Percentiles rank a stretch among this genome's conserved stretches.
Evolutionary conservation across 2,329 filamentous ascomycete genomes (phyloP).

Genomic region (Alternaria viburni): DNA sequence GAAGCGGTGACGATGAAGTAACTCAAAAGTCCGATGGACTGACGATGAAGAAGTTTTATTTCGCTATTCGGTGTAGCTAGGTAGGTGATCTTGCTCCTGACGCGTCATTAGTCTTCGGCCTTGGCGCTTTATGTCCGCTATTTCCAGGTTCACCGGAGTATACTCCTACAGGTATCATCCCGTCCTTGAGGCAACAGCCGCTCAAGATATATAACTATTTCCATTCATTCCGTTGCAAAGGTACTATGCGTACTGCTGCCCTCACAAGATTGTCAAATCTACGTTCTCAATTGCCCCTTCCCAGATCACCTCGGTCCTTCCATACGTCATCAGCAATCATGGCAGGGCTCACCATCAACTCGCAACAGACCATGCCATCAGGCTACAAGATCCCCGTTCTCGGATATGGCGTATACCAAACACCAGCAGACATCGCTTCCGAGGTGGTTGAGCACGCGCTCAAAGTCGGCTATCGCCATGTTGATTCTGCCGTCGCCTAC

Average conservation of each 20-base stretch:
- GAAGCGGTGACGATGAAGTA: neutral
- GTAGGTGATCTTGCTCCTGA: neutral
- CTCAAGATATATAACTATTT: neutral
- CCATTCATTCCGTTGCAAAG: neutral
- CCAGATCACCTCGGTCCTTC: conserved; percentile 12
- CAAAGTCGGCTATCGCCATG: conserved; percentile 65
- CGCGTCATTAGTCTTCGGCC: neutral
- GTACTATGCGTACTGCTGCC: conserved; percentile 8
- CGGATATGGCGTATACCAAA: conserved; percentile 61
- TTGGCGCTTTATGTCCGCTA: neutral
- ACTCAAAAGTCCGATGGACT: neutral
- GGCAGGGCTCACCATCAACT: conserved; percentile 54
- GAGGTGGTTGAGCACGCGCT: conserved; percentile 66
- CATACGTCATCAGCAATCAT: conserved; percentile 45
- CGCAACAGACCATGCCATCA: conserved; percentile 61
- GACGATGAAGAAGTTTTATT: neutral
- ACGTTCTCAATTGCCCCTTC: conserved; percentile 14
- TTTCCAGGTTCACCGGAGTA: neutral
- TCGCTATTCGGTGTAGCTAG: neutral
- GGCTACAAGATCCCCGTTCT: conserved; percentile 67
- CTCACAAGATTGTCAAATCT: conserved; percentile 21
- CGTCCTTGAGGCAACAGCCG: neutral
- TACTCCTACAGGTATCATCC: neutral
- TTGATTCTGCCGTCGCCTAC: conserved; percentile 70
- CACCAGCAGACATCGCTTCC: conserved; percentile 62